Evolutionary conservation across 176 grass and related monocot genomes (phyloP), one percentile per base, ranked within the genome.

Genomic region (Carex parvula): DNA sequence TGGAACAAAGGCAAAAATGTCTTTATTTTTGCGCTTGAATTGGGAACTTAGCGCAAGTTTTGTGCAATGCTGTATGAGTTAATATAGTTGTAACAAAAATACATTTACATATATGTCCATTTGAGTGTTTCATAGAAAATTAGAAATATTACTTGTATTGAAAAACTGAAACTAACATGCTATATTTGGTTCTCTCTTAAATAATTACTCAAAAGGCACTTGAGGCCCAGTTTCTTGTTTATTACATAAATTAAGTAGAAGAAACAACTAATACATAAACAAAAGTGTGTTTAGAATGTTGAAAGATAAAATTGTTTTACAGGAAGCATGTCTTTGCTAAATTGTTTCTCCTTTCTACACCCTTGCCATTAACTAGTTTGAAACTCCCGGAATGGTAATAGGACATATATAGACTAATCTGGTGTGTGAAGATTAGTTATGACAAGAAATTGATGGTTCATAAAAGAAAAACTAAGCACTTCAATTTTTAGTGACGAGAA

Each of bases 311-410:
- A 70, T 21, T 24, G 50, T 84, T 81, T 53, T 39, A 41, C 29
- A 65, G 14, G 46, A 69, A 90, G 44, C 59, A 53, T 24, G 85
- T 88, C 96, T 93, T 89, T 83, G 85, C 84, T 87, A 92, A 57
- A 88, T 91, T 99, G 84, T 84, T 99, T 84, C 96, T 99, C 83
- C 71, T 93, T 64, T 95, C 96, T 59, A 99, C 88, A 5, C 89
- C 93, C 73, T 92, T 99, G 82, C 93, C 96, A 30, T 99, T 99
- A 53, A 99, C 58, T 84, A 99, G 87, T 20, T 86, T 60, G 42
- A 37, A 78, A 26, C 26, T 26, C 26, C 26, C 26, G 26, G 26
- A 26, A 26, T 26, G 26, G 26, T 26, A 26, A 26, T 26, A 26
- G 26, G 26, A 26, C 26, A 26, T 26, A 26, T 26, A 26, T 26